A percentile compares a stretch with the other conserved stretches of the same genome.
phyloP scores from a whole-genome alignment of 768 basidiomycete species.

The Cubamyces sp. region DNA sequence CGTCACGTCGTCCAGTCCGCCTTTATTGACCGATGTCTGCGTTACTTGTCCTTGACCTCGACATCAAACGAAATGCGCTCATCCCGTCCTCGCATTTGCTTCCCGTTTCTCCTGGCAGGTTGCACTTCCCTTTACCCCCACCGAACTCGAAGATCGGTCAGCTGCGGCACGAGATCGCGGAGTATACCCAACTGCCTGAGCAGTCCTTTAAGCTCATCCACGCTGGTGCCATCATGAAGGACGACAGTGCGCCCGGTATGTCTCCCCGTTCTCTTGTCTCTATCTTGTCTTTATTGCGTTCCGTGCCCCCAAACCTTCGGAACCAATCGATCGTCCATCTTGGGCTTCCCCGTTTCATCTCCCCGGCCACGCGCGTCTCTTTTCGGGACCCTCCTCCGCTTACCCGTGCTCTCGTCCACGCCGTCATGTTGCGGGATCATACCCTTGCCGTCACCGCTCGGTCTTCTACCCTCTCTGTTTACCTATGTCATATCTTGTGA shows the following conservation, averaged over 20 bases:
- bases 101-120: slow-evolving; percentile 33
- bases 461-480: slow-evolving; percentile 9
- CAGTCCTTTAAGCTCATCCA: slow-evolving; percentile 85
- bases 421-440: slow-evolving; percentile 8
- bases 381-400: slow-evolving; percentile 6
- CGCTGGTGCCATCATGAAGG: slow-evolving; percentile 89
- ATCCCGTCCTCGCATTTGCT: not conserved
- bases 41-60: not conserved
- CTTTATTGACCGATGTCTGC: slow-evolving; percentile 1
- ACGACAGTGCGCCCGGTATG: slow-evolving; percentile 68
- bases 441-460: slow-evolving; percentile 25
- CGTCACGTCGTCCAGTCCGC: slow-evolving; percentile 1
- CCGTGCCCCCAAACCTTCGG: not conserved
- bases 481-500: slow-evolving; percentile 9
- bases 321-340: slow-evolving; percentile 12
- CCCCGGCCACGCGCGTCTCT: slow-evolving; percentile 1
- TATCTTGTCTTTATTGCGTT: slow-evolving; percentile 2
- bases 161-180: slow-evolving; percentile 65
- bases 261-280: slow-evolving; percentile 28
- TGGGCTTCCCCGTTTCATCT: not conserved
- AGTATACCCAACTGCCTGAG: slow-evolving; percentile 72
- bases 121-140: slow-evolving; percentile 59
- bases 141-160: slow-evolving; percentile 59
- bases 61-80: not conserved
- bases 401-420: not conserved